Evolutionary conservation across 2,329 filamentous ascomycete species (phyloP).

Genomic region (Sclerotiophoma versabilis): DNA sequence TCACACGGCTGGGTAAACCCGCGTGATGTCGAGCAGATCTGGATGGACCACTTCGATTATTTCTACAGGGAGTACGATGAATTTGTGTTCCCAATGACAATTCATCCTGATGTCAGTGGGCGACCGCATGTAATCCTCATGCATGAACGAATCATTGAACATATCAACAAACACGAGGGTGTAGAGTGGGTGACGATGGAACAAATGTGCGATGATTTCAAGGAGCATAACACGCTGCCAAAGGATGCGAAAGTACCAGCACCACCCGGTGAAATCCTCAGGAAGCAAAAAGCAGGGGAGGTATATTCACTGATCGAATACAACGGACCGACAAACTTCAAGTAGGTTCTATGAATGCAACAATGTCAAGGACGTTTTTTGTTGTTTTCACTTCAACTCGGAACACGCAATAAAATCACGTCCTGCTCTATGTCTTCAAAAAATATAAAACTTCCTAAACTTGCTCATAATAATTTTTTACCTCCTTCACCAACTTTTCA

Average conservation of each 20-base stretch:
- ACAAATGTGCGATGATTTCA: constrained; percentile 75
- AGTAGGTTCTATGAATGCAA: neutral
- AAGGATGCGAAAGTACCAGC: constrained; percentile 68
- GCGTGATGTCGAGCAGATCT: constrained; percentile 67
- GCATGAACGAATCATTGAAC: constrained; percentile 75
- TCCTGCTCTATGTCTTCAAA: too few species aligned
- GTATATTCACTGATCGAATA: constrained; percentile 34
- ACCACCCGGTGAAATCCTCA: constrained; percentile 58
- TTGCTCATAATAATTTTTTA: too few species aligned
- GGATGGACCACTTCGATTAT: constrained; percentile 72
- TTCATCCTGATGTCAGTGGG: constrained; percentile 71
- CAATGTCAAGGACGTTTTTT: neutral
- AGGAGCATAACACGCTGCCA: constrained; percentile 66
- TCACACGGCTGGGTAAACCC: constrained; percentile 65
- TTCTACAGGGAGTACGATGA: constrained; percentile 79
- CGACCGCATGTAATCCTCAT: constrained; percentile 74
- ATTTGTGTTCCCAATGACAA: constrained; percentile 78
- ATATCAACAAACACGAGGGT: constrained; percentile 68
- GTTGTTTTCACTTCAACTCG: too few species aligned
- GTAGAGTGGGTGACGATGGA: constrained; percentile 74
- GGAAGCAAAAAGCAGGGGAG: constrained; percentile 48
- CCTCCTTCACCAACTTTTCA: too few species aligned
- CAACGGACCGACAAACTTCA: constrained; percentile 23
- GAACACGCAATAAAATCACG: too few species aligned
- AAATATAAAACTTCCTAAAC: too few species aligned